Conservation (phyloP, 495 filamentous ascomycete species). For the Gamarada debralockiae region DNA sequence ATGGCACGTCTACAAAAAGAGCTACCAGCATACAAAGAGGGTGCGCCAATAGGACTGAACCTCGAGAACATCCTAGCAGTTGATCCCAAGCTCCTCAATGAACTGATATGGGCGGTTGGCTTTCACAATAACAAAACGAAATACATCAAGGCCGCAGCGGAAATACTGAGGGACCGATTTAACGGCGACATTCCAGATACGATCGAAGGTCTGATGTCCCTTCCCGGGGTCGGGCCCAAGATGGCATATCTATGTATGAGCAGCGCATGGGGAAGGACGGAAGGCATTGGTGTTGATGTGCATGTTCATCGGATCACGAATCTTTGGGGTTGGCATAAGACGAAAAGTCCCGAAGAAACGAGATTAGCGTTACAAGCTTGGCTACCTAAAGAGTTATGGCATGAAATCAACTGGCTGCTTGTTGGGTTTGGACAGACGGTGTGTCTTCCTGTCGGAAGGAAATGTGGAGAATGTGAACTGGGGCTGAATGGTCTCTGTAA, state of each 20-base stretch:
- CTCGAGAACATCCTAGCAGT: conserved; percentile 77
- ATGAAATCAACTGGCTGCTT: conserved; percentile 89
- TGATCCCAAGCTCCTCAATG: conserved; percentile 64
- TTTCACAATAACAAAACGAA: conserved; percentile 96
- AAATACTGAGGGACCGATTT: conserved; percentile 66
- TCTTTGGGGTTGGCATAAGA: conserved; percentile 85
- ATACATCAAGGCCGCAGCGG: conserved; percentile 77
- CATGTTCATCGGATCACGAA: conserved; percentile 89
- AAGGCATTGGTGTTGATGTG: conserved; percentile 65
- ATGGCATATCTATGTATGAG: conserved; percentile 94
- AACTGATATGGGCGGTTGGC: conserved; percentile 78
- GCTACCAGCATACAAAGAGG: conserved; percentile 48
- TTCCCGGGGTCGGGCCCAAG: conserved; percentile 94
- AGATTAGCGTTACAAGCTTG: conserved; percentile 72
- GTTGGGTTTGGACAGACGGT: conserved; percentile 88
- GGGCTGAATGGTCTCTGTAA: conserved; percentile 72
- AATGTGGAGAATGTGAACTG: conserved; percentile 80
- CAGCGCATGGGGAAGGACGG: conserved; percentile 53
- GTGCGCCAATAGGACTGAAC: conserved; percentile 50
- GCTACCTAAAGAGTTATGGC: conserved; percentile 85
- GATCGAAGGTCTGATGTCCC: conserved; percentile 67
- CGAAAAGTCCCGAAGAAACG: conserved; percentile 83
- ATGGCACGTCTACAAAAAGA: conserved; percentile 76
- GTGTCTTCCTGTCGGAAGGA: conserved; percentile 74
- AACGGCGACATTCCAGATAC: conserved; percentile 79